Base-by-base conservation (phyloP, 2,329 filamentous ascomycete species). In the Coniochaeta hoffmannii region DNA sequence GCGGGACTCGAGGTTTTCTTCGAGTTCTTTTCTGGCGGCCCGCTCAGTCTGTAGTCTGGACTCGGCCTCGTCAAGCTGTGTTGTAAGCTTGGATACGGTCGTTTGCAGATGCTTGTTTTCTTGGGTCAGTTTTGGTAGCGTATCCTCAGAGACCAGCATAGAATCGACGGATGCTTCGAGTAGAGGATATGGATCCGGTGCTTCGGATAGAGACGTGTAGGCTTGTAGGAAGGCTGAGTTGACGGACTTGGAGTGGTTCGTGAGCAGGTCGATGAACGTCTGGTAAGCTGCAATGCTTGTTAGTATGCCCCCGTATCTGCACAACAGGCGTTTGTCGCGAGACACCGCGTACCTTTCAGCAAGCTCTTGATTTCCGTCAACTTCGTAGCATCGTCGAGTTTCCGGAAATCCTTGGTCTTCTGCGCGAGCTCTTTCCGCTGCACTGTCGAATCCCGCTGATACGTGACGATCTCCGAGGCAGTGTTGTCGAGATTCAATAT, bases 401-500 rank as follows among this genome's bases (percentile, higher is more conserved):
- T 97, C 58, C 92, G 81, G 64, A 97, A 99, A 65, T 97, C 93
- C 67, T 99, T 99, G 1, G 94, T 99, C 78, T 97, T 97, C 68
- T 97, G 92, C n/a, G 95, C 94, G 19, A 99, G 78, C 58, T 99
- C 95, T 69, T 99, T 99, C 54, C 94, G 83, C 69, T 99, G 93
- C 0, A 97, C 87, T 4, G 96, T 88, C n/a, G 93, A 90, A 71
- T 97, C 94, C 64, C 92, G 84, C 68, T 99, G 95, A 68, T 96
- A 91, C 50, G 88, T 78, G 53, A 97, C 90, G 59, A 99, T 90
- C 65, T 97, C 94, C 11, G 92, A 93, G n/a, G 94, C 94, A 3
- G 91, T 93, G 57, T 87, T 88, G 72, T 99, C 94, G 60, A 99
- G 86, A 61, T 82, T 89, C 31, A 90, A 87, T 59, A 96, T 84